Evolutionary conservation across 2,329 filamentous ascomycete genomes (phyloP).

Genomic region (Neodidymelliopsis sp.): DNA sequence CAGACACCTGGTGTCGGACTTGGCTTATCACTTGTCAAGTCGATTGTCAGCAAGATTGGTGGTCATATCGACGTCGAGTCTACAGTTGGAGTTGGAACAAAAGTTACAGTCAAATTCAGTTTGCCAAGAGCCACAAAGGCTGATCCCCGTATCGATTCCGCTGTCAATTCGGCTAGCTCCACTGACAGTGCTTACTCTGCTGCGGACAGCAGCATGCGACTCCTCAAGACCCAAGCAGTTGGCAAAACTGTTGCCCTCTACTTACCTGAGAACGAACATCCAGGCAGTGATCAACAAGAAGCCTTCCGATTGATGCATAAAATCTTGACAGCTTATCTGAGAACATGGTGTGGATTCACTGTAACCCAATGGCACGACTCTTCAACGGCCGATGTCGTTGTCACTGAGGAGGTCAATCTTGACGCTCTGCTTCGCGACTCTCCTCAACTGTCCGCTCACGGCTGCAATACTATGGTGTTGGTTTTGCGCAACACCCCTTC

Average conservation of each 20-base stretch:
- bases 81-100: constrained; percentile 8
- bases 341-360: constrained; percentile 26
- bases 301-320: constrained; percentile 8
- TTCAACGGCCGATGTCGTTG: constrained; percentile 1
- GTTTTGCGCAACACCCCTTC: constrained; percentile 4
- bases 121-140: constrained; percentile 10
- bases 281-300: not conserved
- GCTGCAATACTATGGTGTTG: constrained; percentile 6
- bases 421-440: not conserved
- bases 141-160: not conserved
- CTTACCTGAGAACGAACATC: not conserved
- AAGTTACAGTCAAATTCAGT: constrained; percentile 9
- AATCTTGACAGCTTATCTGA: constrained; percentile 21
- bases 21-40: constrained; percentile 30
- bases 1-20: constrained; percentile 29
- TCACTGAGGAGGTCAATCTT: constrained; percentile 6
- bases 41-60: constrained; percentile 22
- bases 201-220: not conserved
- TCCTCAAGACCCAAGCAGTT: not conserved
- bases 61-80: constrained; percentile 28
- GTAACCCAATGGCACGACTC: constrained; percentile 1
- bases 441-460: not conserved
- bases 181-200: too few relatives aligned
- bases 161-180: not conserved
- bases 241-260: constrained; percentile 1